Evolutionary conservation across 164 flowering plant genomes (phyloP).

Genomic region (Piper betle): DNA sequence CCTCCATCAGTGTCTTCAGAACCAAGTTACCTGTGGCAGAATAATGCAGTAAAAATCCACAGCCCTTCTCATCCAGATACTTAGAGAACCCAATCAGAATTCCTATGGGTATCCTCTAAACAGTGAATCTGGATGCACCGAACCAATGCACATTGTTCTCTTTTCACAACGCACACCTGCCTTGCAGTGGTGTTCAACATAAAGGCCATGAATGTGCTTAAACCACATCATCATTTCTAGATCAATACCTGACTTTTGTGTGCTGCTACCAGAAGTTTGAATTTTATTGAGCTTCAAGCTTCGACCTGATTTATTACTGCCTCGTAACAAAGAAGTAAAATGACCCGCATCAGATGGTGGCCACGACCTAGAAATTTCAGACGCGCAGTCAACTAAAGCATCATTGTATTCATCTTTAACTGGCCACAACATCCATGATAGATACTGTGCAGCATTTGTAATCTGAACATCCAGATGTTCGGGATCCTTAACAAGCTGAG

Average conservation of each 20-base stretch:
- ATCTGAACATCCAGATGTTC: constrained; percentile 10
- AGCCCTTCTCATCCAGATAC: constrained; percentile 25
- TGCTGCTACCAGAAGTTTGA: constrained; percentile 10
- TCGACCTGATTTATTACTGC: constrained; percentile 4
- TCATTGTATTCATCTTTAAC: constrained; percentile 21
- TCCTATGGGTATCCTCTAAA: constrained; percentile 43
- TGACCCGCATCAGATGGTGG: constrained; percentile 6
- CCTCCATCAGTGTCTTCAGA: constrained; percentile 6
- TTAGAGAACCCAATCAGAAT: constrained; percentile 32
- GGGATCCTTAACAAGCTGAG: constrained; percentile 6
- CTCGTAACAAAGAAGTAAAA: constrained; percentile 8
- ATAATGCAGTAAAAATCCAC: constrained; percentile 50
- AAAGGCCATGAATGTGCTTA: constrained; percentile 26
- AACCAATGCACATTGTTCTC: constrained; percentile 1
- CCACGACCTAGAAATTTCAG: constrained; percentile 33
- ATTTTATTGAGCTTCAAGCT: constrained; percentile 30
- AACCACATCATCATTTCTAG: constrained; percentile 29
- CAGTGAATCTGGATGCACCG: constrained; percentile 14
- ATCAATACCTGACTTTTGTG: constrained; percentile 7
- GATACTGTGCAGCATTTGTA: constrained; percentile 37
- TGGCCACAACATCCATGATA: constrained; percentile 60
- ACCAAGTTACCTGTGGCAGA: constrained; percentile 34
- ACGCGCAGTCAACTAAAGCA: constrained; percentile 23
- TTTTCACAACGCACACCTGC: background rate
- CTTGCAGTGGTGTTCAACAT: constrained; percentile 7